These are phyloP conservation scores for Reutealis trisperma DNA, from an alignment of 345 rosid species.

Conservation along the genomic window DNA sequence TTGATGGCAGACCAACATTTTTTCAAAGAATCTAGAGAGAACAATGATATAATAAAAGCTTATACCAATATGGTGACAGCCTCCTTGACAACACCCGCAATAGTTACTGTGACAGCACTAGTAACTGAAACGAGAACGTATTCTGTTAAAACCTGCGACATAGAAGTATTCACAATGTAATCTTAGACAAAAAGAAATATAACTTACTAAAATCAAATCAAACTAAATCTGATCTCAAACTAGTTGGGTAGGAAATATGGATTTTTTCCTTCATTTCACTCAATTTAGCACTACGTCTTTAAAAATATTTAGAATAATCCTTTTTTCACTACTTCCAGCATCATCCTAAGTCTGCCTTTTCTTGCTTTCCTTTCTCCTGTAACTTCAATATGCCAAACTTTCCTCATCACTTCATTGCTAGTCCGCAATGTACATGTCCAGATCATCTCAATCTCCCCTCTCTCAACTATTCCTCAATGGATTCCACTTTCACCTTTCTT, in stretches of 20 bases:
- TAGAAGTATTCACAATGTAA: slow-evolving; percentile 12
- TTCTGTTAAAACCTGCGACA: slow-evolving; percentile 87
- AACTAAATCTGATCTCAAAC: not conserved
- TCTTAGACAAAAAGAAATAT: slow-evolving; percentile 1
- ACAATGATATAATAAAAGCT: not conserved
- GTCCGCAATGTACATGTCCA: not conserved
- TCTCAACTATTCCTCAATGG: not conserved
- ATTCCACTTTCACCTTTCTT: not conserved
- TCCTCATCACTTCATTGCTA: not conserved
- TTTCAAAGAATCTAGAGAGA: not conserved
- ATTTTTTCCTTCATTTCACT: not conserved
- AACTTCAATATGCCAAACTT: slow-evolving; percentile 3
- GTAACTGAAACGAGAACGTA: slow-evolving; percentile 93
- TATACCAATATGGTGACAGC: slow-evolving; percentile 94
- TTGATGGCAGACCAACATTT: not conserved
- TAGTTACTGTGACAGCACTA: slow-evolving; percentile 97
- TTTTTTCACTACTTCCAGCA: not conserved
- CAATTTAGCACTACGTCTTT: not conserved
- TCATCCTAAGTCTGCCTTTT: not conserved
- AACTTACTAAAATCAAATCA: not conserved
- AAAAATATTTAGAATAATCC: too few species aligned
- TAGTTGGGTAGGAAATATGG: not conserved
- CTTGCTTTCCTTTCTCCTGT: not conserved
- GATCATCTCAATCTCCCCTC: not conserved
- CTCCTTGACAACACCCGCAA: slow-evolving; percentile 99